Base-by-base conservation (phyloP, 345 rosid genomes). In the Arabis hirsuta region DNA sequence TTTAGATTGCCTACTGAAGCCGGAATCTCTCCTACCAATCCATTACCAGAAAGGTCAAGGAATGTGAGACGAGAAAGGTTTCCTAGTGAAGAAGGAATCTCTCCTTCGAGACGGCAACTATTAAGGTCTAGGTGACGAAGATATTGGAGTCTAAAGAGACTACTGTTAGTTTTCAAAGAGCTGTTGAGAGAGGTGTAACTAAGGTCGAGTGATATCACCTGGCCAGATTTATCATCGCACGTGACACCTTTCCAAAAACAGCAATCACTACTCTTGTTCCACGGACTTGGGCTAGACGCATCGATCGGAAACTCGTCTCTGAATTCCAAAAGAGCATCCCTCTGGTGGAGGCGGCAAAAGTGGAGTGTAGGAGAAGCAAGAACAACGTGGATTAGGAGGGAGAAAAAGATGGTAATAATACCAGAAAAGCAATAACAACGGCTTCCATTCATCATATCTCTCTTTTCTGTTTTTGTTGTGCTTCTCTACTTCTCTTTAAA, bases 141-240 rank as follows among this genome's bases (percentile, higher is more conserved):
- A 62, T 12, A 26, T 41, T 26, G 69, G 31, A 72, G 62, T 41
- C 7, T 62, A 6, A 66, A 66, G 10, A 66, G 60, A 8, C 71
- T 66, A 66, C 61, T 66, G 1, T 26, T 53, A 2, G 20, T 6
- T 46, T 47, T 46, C 20, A 70, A 59, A 24, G 48, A 38, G 48
- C 13, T 12, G 19, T 24, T 58, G 20, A 38, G 51, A 47, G 26
- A 38, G 1, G 3, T 38, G 14, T 4, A 0, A 14, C 0, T 0
- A 19, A 55, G 45, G 54, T 43, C 7, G 9, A 68, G 63, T 44
- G 72, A 68, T 42, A 44, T 55, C 44, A 68, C 63, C 62, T 68
- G 43, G 3, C 72, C 72, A 7, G 8, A 4, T 43, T 68, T 42
- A 20, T 43, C 43, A 67, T 67, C 63, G 11, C 72, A 54, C 1